Evolutionary conservation across 1,284 basidiomycete genomes (phyloP), one percentile per base, ranked within the genome.

Genomic region (Ganoderma lucidum): DNA sequence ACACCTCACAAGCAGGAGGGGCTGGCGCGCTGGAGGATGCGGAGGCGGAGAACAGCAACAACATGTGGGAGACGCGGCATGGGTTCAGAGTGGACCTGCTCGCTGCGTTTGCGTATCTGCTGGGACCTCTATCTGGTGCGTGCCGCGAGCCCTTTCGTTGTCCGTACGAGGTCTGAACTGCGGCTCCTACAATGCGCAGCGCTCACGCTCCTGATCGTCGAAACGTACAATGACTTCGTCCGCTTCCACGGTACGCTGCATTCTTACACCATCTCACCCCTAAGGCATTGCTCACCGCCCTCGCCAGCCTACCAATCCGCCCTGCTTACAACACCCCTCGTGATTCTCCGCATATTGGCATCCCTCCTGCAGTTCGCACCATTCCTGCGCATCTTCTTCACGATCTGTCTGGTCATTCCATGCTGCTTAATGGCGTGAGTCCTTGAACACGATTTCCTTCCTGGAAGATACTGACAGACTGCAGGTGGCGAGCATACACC

Each of bases 161-260:
- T 37, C 3, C 2, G 5, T 6, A 12, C 9, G 19, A n/a, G 35
- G 17, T 45, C 30, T 32, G 28, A 42, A 60, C 15, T 28, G 6
- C 23, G n/a, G 39, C 9, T 23, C 9, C 19, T 45, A 35, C 19
- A 28, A 61, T 45, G 3, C 66, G n/a, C 71, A 94, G 93, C 93
- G 2, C 79, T 94, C 37, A 42, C 85, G 0, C 81, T 95, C 55
- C 85, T 95, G 9, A 87, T 94, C n/a, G 73, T 91, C 28, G 93
- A 95, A 79, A 95, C 91, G 10, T 87, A 89, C 73, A 94, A 93
- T 74, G 93, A 94, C 80, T 93, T 90, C 75, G 89, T 94, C 71
- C 88, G 93, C 66, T 94, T 94, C 79, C 93, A 94, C 78, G 90
- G 92, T 92, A 68, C 75, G 87, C 77, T 41, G 39, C 8, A 17